A percentile compares a stretch with the other conserved stretches of the same genome.
phyloP scores from a whole-genome alignment of 169 alveolate species.

The Cryptosporidium baileyi region DNA sequence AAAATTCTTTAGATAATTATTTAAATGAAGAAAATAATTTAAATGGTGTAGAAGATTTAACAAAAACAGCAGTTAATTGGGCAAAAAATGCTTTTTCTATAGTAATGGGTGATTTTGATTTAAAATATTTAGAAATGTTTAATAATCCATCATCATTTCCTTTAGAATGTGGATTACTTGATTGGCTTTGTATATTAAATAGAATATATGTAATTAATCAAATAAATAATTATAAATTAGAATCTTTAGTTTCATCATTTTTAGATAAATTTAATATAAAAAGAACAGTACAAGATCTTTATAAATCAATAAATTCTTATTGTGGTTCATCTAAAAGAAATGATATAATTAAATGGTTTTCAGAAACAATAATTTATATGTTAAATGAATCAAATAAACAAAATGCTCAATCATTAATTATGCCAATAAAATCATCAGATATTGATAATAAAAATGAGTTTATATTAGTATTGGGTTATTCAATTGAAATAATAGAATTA shows the following conservation, averaged over 20 bases:
- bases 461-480: slow-evolving; percentile 36
- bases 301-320: slow-evolving; percentile 3
- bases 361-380: slow-evolving; percentile 27
- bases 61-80: slow-evolving; percentile 39
- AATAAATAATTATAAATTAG: background rate
- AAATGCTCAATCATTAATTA: slow-evolving; percentile 2
- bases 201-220: slow-evolving; percentile 29
- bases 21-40: background rate
- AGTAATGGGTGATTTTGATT: background rate
- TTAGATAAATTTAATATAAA: slow-evolving; percentile 36
- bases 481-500: slow-evolving; percentile 39
- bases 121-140: slow-evolving; percentile 15
- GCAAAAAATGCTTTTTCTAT: slow-evolving; percentile 51
- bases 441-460: background rate
- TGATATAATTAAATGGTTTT: slow-evolving; percentile 23
- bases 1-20: background rate
- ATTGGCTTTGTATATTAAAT: slow-evolving; percentile 46
- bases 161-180: slow-evolving; percentile 26
- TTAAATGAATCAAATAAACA: background rate
- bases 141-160: slow-evolving; percentile 40
- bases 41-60: background rate
- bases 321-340: slow-evolving; percentile 16
- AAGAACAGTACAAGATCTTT: slow-evolving; percentile 37
- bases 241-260: slow-evolving; percentile 23
- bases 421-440: slow-evolving; percentile 30